Percentiles rank a stretch among this genome's conserved stretches.
Conservation (phyloP, 1,284 basidiomycete genomes). For the Rhodotorula sp. region DNA sequence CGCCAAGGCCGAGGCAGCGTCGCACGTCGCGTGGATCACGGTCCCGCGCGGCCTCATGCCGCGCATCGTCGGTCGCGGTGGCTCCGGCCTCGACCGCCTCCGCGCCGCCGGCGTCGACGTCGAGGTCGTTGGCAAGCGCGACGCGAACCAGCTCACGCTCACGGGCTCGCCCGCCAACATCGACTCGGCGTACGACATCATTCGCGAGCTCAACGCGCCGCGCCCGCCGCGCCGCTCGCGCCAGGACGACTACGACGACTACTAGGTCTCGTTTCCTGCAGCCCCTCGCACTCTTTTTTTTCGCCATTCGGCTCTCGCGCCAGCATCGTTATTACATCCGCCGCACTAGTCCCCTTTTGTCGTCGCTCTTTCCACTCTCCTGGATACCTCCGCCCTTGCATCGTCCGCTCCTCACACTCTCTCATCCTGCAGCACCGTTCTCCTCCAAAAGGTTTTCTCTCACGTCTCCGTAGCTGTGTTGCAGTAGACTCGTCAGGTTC, state of each 20-base stretch:
- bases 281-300: background rate
- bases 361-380: too few relatives aligned
- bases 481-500: too few relatives aligned
- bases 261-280: background rate
- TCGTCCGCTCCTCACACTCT: background rate
- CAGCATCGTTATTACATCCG: background rate
- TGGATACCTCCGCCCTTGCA: background rate
- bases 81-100: slow-evolving; percentile 44
- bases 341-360: background rate
- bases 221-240: slow-evolving; percentile 20
- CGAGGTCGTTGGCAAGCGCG: slow-evolving; percentile 45
- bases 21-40: slow-evolving; percentile 43
- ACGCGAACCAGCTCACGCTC: slow-evolving; percentile 43
- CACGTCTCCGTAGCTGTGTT: too few relatives aligned
- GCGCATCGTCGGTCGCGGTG: slow-evolving; percentile 44
- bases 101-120: slow-evolving; percentile 42
- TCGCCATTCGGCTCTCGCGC: background rate
- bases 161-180: slow-evolving; percentile 38
- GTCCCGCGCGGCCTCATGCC: slow-evolving; percentile 42
- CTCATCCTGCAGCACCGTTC: background rate
- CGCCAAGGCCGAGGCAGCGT: slow-evolving; percentile 66
- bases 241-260: slow-evolving; percentile 10
- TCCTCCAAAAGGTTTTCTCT: background rate
- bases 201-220: slow-evolving; percentile 33
- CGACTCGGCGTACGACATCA: slow-evolving; percentile 29